phyloP scores from a whole-genome alignment of 352 stramenopile genomes.

The Aphanomyces stellatus region DNA sequence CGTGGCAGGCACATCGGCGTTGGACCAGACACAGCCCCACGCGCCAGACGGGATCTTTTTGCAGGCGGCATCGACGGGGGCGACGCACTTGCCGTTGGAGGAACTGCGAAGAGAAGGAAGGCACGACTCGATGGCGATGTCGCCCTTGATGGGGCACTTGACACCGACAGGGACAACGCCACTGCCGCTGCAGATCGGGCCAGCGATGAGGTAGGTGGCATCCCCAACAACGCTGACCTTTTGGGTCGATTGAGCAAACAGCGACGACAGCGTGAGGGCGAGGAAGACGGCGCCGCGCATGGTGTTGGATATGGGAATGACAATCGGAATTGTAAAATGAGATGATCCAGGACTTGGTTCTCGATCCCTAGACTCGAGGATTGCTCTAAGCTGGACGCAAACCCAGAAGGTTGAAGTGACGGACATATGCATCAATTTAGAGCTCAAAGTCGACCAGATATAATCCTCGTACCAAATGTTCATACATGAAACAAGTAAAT shows the following conservation, averaged over 20 bases:
- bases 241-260: not conserved
- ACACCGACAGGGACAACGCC: conserved; percentile 9
- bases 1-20: not conserved
- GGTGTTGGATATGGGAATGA: not conserved
- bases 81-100: conserved; percentile 21
- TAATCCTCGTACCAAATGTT: no score
- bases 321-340: not conserved
- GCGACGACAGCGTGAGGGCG: not conserved
- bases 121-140: conserved; percentile 28
- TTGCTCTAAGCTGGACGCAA: no score
- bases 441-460: no score
- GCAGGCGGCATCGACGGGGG: conserved; percentile 24
- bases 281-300: not conserved
- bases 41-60: conserved; percentile 14
- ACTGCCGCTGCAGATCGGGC: conserved; percentile 28
- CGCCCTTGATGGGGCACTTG: conserved; percentile 29
- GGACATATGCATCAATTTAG: no score
- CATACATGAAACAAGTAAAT: no score
- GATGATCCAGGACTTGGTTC: no score
- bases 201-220: conserved; percentile 35
- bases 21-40: conserved; percentile 22
- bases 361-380: no score
- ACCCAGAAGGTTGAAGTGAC: no score
- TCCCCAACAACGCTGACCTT: conserved; percentile 25
- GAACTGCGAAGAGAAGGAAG: conserved; percentile 19